Evolutionary conservation across 2,329 filamentous ascomycete species (phyloP).

Genomic region (Colletotrichum salicis): DNA sequence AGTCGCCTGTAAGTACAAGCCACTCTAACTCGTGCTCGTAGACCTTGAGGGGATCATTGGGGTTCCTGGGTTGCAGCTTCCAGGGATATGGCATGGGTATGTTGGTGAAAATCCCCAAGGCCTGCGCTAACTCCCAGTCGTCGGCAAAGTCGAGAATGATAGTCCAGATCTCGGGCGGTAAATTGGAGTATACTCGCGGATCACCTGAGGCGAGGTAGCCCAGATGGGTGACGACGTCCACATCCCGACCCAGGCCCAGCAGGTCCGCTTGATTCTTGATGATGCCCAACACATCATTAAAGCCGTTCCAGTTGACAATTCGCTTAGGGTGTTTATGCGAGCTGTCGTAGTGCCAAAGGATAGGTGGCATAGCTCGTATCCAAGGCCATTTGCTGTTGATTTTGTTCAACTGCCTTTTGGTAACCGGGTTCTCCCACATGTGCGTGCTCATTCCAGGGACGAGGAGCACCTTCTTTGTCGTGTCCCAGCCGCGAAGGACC

Average conservation of each 20-base stretch:
- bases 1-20: constrained; percentile 79
- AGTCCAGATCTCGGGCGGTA: constrained; percentile 90
- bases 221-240: constrained; percentile 63
- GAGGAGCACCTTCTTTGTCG: constrained; percentile 84
- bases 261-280: constrained; percentile 83
- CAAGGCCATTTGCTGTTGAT: constrained; percentile 86
- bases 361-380: constrained; percentile 83
- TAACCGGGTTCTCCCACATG: constrained; percentile 92
- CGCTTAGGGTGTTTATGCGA: constrained; percentile 59
- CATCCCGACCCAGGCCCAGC: constrained; percentile 77
- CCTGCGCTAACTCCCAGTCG: constrained; percentile 91
- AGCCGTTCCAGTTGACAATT: constrained; percentile 69
- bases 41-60: constrained; percentile 73
- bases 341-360: constrained; percentile 82
- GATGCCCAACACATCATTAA: constrained; percentile 77
- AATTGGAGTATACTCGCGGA: constrained; percentile 51
- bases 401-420: constrained; percentile 86
- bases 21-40: constrained; percentile 86
- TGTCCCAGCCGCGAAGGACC: constrained; percentile 86
- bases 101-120: constrained; percentile 82
- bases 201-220: constrained; percentile 47
- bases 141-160: constrained; percentile 85
- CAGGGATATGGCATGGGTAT: constrained; percentile 79
- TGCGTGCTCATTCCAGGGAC: constrained; percentile 89
- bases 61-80: constrained; percentile 67